Conservation (phyloP, 345 rosid genomes). For the Salix purpurea region DNA sequence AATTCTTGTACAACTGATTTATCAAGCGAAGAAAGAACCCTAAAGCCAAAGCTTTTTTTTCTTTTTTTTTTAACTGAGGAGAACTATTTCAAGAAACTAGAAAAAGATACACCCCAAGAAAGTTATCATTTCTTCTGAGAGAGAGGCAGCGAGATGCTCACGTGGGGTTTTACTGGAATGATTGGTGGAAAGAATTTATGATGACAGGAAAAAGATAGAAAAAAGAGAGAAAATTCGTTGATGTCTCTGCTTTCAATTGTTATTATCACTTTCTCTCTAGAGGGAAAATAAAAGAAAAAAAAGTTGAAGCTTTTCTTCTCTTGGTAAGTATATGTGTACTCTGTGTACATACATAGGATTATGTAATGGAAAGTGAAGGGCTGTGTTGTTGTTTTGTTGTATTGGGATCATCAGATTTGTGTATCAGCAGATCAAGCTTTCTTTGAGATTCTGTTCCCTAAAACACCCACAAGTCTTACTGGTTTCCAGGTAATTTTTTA, state of each 20-base stretch:
- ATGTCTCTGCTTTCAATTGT: conserved; percentile 20
- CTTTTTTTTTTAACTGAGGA: background rate
- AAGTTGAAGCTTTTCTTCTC: background rate
- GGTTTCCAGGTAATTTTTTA: conserved; percentile 52
- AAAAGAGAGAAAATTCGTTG: conserved; percentile 29
- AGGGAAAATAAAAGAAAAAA: background rate
- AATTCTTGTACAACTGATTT: conserved; percentile 14
- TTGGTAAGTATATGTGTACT: conserved; percentile 1
- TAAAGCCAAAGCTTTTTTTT: conserved; percentile 1
- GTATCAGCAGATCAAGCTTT: conserved; percentile 37
- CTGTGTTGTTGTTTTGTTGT: conserved; percentile 21
- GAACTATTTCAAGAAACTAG: conserved; percentile 6
- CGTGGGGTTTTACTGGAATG: conserved; percentile 47
- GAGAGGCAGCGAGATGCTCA: conserved; percentile 30
- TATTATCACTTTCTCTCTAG: conserved; percentile 14
- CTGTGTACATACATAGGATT: conserved; percentile 3
- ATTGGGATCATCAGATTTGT: conserved; percentile 40
- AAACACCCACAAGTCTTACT: conserved; percentile 44
- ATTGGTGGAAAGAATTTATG: conserved; percentile 41
- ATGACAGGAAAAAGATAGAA: conserved; percentile 30
- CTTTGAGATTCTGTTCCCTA: conserved; percentile 49
- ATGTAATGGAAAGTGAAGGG: conserved; percentile 26
- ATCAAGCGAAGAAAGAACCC: conserved; percentile 26
- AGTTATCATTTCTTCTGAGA: conserved; percentile 20
- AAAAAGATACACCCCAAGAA: conserved; percentile 12